Conservation (phyloP, 805 yeast genomes). For the Kregervanrija pseudodelftensis region DNA sequence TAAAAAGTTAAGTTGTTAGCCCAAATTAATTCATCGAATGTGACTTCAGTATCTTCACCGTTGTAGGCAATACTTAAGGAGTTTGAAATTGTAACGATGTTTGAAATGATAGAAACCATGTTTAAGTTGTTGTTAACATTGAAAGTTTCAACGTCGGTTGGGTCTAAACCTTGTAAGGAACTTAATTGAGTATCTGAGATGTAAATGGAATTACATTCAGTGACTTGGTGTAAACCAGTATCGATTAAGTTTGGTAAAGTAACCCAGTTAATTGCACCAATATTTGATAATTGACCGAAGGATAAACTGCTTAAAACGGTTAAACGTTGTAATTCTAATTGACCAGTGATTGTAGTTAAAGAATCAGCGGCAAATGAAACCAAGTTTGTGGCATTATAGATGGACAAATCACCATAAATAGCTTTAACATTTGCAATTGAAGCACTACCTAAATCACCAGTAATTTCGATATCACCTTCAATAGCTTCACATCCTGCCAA, state of each 20-base stretch:
- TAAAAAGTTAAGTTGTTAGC: slow-evolving; percentile 87
- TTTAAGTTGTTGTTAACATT: slow-evolving; percentile 88
- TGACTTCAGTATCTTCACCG: slow-evolving; percentile 66
- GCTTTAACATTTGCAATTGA: slow-evolving; percentile 69
- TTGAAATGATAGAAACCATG: slow-evolving; percentile 65
- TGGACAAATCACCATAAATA: slow-evolving; percentile 67
- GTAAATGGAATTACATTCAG: slow-evolving; percentile 61
- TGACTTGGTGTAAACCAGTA: slow-evolving; percentile 69
- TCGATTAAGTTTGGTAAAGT: slow-evolving; percentile 79
- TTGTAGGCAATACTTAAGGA: slow-evolving; percentile 77
- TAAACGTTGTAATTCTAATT: slow-evolving; percentile 53
- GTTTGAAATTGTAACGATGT: slow-evolving; percentile 66
- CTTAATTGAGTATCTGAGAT: slow-evolving; percentile 70
- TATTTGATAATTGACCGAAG: slow-evolving; percentile 73
- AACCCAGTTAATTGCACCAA: slow-evolving; percentile 71
- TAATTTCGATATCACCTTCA: slow-evolving; percentile 68
- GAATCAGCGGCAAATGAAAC: slow-evolving; percentile 68
- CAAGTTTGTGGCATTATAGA: slow-evolving; percentile 60
- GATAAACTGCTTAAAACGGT: slow-evolving; percentile 61
- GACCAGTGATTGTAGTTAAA: slow-evolving; percentile 67
- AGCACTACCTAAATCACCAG: slow-evolving; percentile 57
- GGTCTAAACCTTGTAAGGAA: slow-evolving; percentile 58
- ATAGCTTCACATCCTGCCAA: slow-evolving; percentile 71
- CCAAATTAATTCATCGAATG: slow-evolving; percentile 64
- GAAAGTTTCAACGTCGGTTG: slow-evolving; percentile 43